phyloP scores from a whole-genome alignment of 2,329 filamentous ascomycete species.

The Claviceps digitariae region DNA sequence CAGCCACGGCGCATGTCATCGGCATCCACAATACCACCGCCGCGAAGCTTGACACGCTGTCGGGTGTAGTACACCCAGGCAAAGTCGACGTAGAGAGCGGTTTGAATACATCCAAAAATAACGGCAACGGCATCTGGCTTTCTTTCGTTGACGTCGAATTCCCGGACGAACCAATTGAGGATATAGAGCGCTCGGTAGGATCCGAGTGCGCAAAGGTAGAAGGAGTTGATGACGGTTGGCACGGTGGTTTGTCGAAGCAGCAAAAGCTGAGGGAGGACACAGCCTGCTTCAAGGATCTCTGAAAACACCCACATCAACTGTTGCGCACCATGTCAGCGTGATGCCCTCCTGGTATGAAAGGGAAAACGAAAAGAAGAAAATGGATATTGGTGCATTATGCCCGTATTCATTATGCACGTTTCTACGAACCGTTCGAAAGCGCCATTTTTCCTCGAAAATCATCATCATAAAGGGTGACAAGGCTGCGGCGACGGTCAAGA shows the following conservation, averaged over 20 bases:
- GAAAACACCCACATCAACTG: slow-evolving; percentile 81
- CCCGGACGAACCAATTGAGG: slow-evolving; percentile 74
- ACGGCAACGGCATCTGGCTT: slow-evolving; percentile 59
- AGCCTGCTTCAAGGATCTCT: slow-evolving; percentile 81
- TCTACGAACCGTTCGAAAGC: slow-evolving; percentile 32
- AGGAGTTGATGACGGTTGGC: slow-evolving; percentile 93
- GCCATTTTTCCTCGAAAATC: slow-evolving; percentile 45
- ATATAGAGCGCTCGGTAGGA: slow-evolving; percentile 83
- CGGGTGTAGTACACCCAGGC: slow-evolving; percentile 94
- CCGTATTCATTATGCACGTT: background rate
- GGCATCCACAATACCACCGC: slow-evolving; percentile 73
- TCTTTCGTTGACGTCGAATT: slow-evolving; percentile 42
- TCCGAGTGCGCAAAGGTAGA: slow-evolving; percentile 78
- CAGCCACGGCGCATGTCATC: slow-evolving; percentile 80
- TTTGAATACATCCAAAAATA: slow-evolving; percentile 81
- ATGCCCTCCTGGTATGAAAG: no score
- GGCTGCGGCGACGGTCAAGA: slow-evolving; percentile 50
- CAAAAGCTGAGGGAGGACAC: slow-evolving; percentile 79
- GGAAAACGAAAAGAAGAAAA: no score
- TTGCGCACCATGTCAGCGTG: slow-evolving; percentile 3
- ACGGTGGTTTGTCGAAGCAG: slow-evolving; percentile 90
- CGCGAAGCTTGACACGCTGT: slow-evolving; percentile 84
- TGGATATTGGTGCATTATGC: background rate
- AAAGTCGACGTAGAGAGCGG: slow-evolving; percentile 81
- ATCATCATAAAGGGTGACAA: slow-evolving; percentile 60